Evolutionary conservation across 345 rosid species (phyloP).

Genomic region (Eucalyptus lansdowneana): DNA sequence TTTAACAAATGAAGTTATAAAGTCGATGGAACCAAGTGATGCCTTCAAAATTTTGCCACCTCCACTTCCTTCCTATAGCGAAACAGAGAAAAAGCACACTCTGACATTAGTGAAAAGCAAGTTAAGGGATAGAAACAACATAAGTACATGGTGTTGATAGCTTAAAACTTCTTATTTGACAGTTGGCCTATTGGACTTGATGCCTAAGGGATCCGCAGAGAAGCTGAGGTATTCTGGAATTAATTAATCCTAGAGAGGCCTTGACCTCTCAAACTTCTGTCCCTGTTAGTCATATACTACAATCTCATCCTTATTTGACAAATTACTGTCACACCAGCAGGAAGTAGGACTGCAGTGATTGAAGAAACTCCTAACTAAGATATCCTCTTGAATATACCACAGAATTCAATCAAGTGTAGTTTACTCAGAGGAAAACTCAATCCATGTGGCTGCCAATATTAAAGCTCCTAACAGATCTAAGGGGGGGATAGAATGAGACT

Average conservation of each 20-base stretch:
- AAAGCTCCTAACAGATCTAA: not conserved
- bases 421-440: not conserved
- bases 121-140: not conserved
- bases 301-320: not conserved
- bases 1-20: slow-evolving; percentile 66
- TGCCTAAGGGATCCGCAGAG: not conserved
- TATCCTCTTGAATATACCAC: not conserved
- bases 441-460: not conserved
- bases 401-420: not conserved
- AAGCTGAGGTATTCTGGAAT: not conserved
- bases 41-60: slow-evolving; percentile 48
- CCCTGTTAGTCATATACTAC: not conserved
- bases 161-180: not conserved
- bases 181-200: not conserved
- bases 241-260: not conserved
- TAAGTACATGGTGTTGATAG: not conserved
- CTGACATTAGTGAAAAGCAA: not conserved
- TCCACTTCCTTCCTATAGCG: slow-evolving; percentile 51
- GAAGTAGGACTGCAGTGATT: not conserved
- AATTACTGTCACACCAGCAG: not conserved
- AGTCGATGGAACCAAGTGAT: slow-evolving; percentile 91
- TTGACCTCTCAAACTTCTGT: not conserved
- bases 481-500: not conserved
- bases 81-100: not conserved
- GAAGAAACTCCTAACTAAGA: not conserved